phyloP scores from a whole-genome alignment of 768 basidiomycete genomes.

The Cystoderma amianthinum region DNA sequence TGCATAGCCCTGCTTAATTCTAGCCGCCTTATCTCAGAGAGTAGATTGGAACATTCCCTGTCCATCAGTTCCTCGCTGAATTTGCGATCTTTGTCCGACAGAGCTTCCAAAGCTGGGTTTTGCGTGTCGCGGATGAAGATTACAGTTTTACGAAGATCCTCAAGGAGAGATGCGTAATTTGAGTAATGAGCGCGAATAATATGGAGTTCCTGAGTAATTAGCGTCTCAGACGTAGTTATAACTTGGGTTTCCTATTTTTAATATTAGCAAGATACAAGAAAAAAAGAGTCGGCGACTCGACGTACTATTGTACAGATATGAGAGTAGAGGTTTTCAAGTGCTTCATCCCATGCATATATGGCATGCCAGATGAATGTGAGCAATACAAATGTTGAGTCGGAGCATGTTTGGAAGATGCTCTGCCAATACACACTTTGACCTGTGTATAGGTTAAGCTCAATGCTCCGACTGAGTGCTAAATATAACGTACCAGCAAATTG shows the following conservation, averaged over 20 bases:
- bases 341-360: conserved; percentile 19
- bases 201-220: conserved; percentile 33
- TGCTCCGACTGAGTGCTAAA: neutral
- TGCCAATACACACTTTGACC: conserved; percentile 28
- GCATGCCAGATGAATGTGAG: conserved; percentile 18
- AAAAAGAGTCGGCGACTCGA: neutral
- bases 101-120: neutral
- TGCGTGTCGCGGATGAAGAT: conserved; percentile 14
- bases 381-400: conserved; percentile 18
- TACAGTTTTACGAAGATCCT: conserved; percentile 35
- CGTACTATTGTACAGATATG: conserved; percentile 16
- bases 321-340: conserved; percentile 15
- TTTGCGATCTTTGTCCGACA: conserved; percentile 4
- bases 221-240: neutral
- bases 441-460: conserved; percentile 1
- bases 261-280: neutral
- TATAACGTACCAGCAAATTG: conserved; percentile 34
- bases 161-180: conserved; percentile 35
- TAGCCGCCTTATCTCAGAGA: conserved; percentile 44
- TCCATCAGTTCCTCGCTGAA: conserved; percentile 26
- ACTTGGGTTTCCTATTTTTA: neutral
- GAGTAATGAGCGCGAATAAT: conserved; percentile 41
- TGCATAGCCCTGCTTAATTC: neutral
- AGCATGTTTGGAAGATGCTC: conserved; percentile 14
- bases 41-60: conserved; percentile 42